phyloP scores from a whole-genome alignment of 257 asterid genomes.

The Jasminum sambac region DNA sequence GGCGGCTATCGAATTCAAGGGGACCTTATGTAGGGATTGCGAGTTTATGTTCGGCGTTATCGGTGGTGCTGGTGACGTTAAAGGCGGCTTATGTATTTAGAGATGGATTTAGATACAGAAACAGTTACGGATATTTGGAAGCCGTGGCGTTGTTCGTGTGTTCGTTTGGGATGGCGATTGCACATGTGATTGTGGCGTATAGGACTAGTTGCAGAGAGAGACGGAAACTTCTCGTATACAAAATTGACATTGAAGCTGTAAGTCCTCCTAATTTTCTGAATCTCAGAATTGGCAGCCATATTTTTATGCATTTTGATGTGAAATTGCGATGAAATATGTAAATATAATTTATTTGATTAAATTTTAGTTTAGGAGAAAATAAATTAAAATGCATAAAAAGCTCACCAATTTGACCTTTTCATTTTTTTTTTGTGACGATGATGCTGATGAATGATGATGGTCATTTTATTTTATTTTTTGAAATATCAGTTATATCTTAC shows the following conservation, averaged over 20 bases:
- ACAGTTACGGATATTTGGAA: constrained; percentile 27
- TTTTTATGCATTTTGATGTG: too few species aligned
- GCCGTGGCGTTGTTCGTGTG: constrained; percentile 51
- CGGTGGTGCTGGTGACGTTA: constrained; percentile 71
- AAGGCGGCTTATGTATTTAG: constrained; percentile 66
- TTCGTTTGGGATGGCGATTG: constrained; percentile 67
- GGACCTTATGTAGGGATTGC: constrained; percentile 85
- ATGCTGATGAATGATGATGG: neutral
- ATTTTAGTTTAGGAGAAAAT: too few species aligned
- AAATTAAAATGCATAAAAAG: too few species aligned
- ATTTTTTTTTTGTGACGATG: too few species aligned
- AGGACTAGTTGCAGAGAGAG: constrained; percentile 83
- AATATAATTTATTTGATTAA: too few species aligned
- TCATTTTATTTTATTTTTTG: constrained; percentile 18
- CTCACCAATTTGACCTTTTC: too few species aligned
- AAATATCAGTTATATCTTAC: neutral
- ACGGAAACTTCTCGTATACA: constrained; percentile 89
- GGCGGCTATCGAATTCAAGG: constrained; percentile 53
- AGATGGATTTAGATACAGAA: neutral
- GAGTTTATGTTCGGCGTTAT: constrained; percentile 68
- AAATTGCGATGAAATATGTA: too few species aligned
- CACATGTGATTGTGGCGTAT: constrained; percentile 85
- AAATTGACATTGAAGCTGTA: constrained; percentile 91
- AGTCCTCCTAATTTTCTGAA: too few species aligned
- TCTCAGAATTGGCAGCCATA: too few species aligned